Base-by-base conservation (phyloP, 2,329 filamentous ascomycete species). In the Claviceps fusiformis region DNA sequence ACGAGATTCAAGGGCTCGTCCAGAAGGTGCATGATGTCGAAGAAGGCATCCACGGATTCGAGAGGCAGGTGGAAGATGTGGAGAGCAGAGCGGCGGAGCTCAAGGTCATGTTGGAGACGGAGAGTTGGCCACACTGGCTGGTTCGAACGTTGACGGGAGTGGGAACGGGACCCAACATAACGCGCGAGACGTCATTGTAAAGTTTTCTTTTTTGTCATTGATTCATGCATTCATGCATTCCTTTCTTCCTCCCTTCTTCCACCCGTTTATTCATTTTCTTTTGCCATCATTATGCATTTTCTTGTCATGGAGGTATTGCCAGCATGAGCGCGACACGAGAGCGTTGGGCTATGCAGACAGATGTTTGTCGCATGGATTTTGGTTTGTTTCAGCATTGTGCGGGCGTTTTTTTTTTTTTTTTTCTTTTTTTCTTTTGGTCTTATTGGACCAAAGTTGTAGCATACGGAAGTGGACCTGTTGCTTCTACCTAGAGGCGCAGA, bases 11-110 rank as follows among this genome's bases (percentile, higher is more conserved):
- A 57, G 82, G 83, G 17, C 73, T 97, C n/a, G 77, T 83, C 51
- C 82, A 84, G 50, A 89, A 89, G 63, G 85, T 95, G 10, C 79
- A 87, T 62, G 92, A 97, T 64, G 87, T 95, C 9, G 90, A 95
- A 64, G 86, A 89, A 58, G 87, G 87, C 1, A 82, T 95, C 0
- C 73, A 72, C 11, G 86, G 90, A 58, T 95, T 95, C 67, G 87
- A 91, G 68, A 77, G 80, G 51, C 86, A 91, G 67, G 87, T 93
- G 1, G 73, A 79, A 49, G 84, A 88, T 54, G 78, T 89, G 51
- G 88, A 87, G 73, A 75, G 69, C 45, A 73, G 82, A 44, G 80
- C 85, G 1, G 76, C 80, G 45, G 79, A 82, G 60, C 68, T 90
- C 37, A 80, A 86, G 64, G 65, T 65, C 15, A 79, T 82, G 59